These are phyloP conservation scores for Viola odorata DNA, from an alignment of 345 rosid genomes.

Conservation along the genomic window DNA sequence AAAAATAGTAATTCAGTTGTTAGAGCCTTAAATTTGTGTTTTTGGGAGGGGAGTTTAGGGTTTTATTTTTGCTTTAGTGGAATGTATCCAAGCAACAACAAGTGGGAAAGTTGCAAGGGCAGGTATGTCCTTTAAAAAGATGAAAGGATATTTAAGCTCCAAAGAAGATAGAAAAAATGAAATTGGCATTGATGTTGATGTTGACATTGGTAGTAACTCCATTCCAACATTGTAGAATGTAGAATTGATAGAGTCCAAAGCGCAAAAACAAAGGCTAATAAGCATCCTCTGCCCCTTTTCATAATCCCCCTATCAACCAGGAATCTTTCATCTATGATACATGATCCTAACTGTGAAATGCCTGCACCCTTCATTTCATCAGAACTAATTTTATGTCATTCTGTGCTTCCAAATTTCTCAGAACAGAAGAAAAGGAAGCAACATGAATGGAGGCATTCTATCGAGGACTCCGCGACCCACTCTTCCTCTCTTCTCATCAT, in stretches of 20 bases:
- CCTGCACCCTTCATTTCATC: too few relatives aligned
- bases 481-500: slow-evolving; percentile 3
- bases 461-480: slow-evolving; percentile 9
- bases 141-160: slow-evolving; percentile 13
- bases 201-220: slow-evolving; percentile 1
- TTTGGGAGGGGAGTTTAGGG: too few relatives aligned
- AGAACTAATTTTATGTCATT: too few relatives aligned
- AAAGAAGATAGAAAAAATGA: slow-evolving; percentile 27
- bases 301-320: slow-evolving; percentile 3
- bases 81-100: neutral
- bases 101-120: neutral
- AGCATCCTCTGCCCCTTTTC: neutral
- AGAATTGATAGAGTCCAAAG: too few relatives aligned
- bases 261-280: slow-evolving; percentile 10
- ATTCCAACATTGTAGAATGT: neutral
- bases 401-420: too few relatives aligned
- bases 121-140: slow-evolving; percentile 14
- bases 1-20: too few relatives aligned
- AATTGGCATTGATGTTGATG: too few relatives aligned
- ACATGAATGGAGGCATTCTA: neutral
- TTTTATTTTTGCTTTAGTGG: too few relatives aligned
- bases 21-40: too few relatives aligned
- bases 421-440: too few relatives aligned
- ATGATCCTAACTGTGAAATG: too few relatives aligned
- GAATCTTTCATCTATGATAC: slow-evolving; percentile 11